Conservation (phyloP, 2,329 filamentous ascomycete species). For the Talaromyces funiculosus region DNA sequence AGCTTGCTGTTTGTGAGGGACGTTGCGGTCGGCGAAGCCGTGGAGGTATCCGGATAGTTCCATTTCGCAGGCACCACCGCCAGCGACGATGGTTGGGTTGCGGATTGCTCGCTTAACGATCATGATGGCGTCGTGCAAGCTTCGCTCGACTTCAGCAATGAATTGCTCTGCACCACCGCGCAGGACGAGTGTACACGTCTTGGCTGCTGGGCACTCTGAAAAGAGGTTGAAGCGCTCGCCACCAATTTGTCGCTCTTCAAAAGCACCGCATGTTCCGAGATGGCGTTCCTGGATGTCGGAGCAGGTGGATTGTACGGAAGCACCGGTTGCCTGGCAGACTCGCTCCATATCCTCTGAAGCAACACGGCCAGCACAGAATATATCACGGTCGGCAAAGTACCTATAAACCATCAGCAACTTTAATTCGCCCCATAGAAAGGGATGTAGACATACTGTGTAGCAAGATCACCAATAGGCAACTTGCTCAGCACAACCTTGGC, state of each 20-base stretch:
- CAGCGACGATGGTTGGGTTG: constrained; percentile 90
- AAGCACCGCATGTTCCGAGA: constrained; percentile 80
- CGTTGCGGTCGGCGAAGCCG: constrained; percentile 84
- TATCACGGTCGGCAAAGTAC: constrained; percentile 93
- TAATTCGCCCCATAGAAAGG: neutral
- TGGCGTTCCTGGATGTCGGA: constrained; percentile 87
- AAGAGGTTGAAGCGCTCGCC: constrained; percentile 99
- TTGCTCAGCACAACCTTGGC: constrained; percentile 97
- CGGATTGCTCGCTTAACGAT: constrained; percentile 97
- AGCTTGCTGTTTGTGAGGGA: constrained; percentile 90
- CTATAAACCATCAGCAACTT: constrained; percentile 23
- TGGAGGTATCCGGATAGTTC: constrained; percentile 92
- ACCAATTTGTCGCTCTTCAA: constrained; percentile 96
- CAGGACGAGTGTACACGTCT: constrained; percentile 93
- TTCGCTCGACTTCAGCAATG: constrained; percentile 96
- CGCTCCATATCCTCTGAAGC: constrained; percentile 89
- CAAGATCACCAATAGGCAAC: constrained; percentile 92
- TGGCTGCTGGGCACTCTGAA: constrained; percentile 87
- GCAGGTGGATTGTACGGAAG: constrained; percentile 89
- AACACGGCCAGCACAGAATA: constrained; percentile 96
- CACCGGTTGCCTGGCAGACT: constrained; percentile 89
- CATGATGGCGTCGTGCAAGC: constrained; percentile 98
- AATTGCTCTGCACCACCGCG: constrained; percentile 97
- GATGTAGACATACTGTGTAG: constrained; percentile 62
- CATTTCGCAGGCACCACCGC: constrained; percentile 94